Evolutionary conservation across 345 rosid species (phyloP), one percentile per base, ranked within the genome.

Genomic region (Salix udensis): DNA sequence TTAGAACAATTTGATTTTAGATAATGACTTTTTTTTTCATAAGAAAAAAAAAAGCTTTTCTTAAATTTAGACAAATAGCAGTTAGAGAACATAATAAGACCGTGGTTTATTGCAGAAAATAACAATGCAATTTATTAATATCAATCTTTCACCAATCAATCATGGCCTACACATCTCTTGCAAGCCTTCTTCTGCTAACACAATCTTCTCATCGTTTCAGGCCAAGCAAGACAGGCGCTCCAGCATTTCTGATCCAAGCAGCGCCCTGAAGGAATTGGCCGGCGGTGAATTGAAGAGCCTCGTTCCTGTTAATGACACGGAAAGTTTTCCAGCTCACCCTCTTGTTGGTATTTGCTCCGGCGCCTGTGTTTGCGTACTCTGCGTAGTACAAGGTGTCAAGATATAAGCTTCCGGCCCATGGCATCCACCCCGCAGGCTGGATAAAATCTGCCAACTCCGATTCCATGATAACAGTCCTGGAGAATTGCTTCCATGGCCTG

Each of bases 401-500:
- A 72, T 76, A 76, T 78, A 80, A 14, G 36, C 71, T 77, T 34
- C 84, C 91, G 0, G 40, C 55, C 94, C 92, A 88, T 0, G 82
- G 23, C 15, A 11, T 71, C 87, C 88, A 91, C 7, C 96, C 96
- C 2, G 80, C 91, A 1, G 94, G 91, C 12, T 84, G 88, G 18
- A 93, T 86, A 76, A 87, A 34, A 62, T 88, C 96, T 2, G 85
- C 93, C 3, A 93, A 48, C 68, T 80, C 78, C 0, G 82, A 50
- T 81, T 93, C 93, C 81, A 91, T 87, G 15, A 91, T 11, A 24
- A 90, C 86, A 23, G 96, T 87, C 58, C 85, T 83, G 1, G 96
- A 80, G 67, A 26, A 84, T 52, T 80, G 46, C 82, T 88, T 91
- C 97, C 97, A 90, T 3, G 97, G 96, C 65, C 97, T 81, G 23